These are phyloP conservation scores for Xylaria flabelliformis DNA, from an alignment of 495 filamentous ascomycete species.

Conservation along the genomic window DNA sequence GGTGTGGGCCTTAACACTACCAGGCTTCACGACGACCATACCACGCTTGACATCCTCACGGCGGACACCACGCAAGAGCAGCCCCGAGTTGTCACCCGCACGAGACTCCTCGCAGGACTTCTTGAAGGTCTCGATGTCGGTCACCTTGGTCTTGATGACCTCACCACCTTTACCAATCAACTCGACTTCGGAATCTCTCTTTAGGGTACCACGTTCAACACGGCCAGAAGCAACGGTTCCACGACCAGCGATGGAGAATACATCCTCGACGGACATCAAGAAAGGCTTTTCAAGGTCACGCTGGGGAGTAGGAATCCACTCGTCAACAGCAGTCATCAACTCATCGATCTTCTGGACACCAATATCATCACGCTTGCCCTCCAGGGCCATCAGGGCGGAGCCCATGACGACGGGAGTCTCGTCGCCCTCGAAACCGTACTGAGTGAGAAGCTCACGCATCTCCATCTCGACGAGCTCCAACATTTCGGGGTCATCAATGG, in stretches of 20 bases:
- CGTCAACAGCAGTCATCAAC: constrained; percentile 87
- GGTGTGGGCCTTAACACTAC: constrained; percentile 76
- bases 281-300: constrained; percentile 96
- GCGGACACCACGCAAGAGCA: constrained; percentile 91
- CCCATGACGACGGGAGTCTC: constrained; percentile 96
- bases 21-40: constrained; percentile 88
- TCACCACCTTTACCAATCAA: constrained; percentile 79
- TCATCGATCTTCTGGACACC: constrained; percentile 84
- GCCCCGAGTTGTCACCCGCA: constrained; percentile 98
- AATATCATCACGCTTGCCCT: constrained; percentile 84
- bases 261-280: constrained; percentile 97
- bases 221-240: constrained; percentile 96
- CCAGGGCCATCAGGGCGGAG: constrained; percentile 94
- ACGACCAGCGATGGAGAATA: constrained; percentile 97
- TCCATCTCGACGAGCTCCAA: constrained; percentile 99
- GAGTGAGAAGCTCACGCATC: constrained; percentile 93
- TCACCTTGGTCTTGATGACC: constrained; percentile 96
- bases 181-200: constrained; percentile 92
- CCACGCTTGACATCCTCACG: constrained; percentile 92
- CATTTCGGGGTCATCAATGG: constrained; percentile 97
- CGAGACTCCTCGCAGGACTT: constrained; percentile 94
- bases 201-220: constrained; percentile 93
- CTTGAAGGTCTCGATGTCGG: constrained; percentile 99
- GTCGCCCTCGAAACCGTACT: constrained; percentile 97
- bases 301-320: constrained; percentile 93